Conservation (phyloP, 768 basidiomycete species). For the Tylopilus intermedius region DNA sequence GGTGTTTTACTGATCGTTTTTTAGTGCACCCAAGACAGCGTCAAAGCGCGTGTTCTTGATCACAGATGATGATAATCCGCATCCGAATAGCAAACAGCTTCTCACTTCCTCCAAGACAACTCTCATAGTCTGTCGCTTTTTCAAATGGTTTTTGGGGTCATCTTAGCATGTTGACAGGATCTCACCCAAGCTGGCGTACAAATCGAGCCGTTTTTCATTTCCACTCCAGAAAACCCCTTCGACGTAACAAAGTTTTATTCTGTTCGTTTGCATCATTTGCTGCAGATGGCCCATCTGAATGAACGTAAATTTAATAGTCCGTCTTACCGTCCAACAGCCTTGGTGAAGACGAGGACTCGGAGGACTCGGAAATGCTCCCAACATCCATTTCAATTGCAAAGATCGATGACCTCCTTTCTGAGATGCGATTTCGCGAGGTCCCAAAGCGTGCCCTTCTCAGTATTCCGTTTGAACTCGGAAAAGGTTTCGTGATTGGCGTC, state of each 20-base stretch:
- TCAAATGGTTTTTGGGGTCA: background rate
- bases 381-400: constrained; percentile 72
- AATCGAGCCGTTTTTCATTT: constrained; percentile 89
- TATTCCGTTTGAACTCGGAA: constrained; percentile 73
- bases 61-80: constrained; percentile 61
- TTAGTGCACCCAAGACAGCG: constrained; percentile 78
- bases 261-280: constrained; percentile 37
- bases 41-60: constrained; percentile 92
- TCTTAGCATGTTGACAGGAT: constrained; percentile 48
- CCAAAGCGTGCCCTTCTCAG: constrained; percentile 81
- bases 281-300: constrained; percentile 1
- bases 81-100: constrained; percentile 52
- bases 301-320: constrained; percentile 37
- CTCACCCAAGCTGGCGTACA: constrained; percentile 71
- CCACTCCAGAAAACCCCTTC: constrained; percentile 60
- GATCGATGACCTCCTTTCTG: constrained; percentile 70
- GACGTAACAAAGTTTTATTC: constrained; percentile 74
- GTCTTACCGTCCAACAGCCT: constrained; percentile 53
- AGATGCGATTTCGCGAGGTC: constrained; percentile 77
- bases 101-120: constrained; percentile 69
- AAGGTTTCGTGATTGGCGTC: constrained; percentile 69
- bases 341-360: constrained; percentile 38
- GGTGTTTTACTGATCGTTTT: background rate
- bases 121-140: constrained; percentile 45
- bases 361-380: constrained; percentile 54